Base-by-base conservation (phyloP, 345 rosid species). In the Camelina sativa region DNA sequence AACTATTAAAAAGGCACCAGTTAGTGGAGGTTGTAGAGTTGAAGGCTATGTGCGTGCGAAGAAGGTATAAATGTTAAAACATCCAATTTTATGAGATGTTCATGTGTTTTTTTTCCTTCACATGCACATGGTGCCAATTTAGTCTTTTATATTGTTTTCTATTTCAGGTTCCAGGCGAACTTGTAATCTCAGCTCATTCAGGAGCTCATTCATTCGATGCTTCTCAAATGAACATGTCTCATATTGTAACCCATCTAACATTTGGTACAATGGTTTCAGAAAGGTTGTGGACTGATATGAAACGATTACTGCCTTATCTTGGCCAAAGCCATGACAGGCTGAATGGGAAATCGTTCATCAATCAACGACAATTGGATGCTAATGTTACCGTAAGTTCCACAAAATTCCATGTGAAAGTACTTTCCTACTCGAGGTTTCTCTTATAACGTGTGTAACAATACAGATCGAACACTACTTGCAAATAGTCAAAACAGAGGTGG, bases 391-490 rank as follows among this genome's bases (percentile, higher is more conserved):
- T 96, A 87, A 91, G 98, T 92, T n/a, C 30, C 44, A 50, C 17
- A 62, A 30, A 28, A 12, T 11, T 9, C 37, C 13, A 46, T 4
- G 7, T 62, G n/a, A 63, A 25, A 16, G 10, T 54, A 35, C 16
- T 5, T 60, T 25, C 25, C 41, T 65, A 56, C 66, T 47, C 25
- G 51, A 47, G 34, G 35, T 58, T 60, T 68, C 40, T 68, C 40
- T 75, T 67, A 58, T 12, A 20, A 40, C 8, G 4, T 40, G 16
- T 13, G 16, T 13, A 16, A n/a, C 43, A 71, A 22, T 52, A 82
- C 98, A 96, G 99, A 89, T 91, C 55, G 98, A 96, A 79, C 97
- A 96, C 77, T 96, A 92, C 79, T 90, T 96, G 56, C 99, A 92
- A 82, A 37, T 88, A 61, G 95, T 96, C 52, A 96, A 96, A 83